Base-by-base conservation (phyloP, 495 filamentous ascomycete species). In the Neurospora sp. region DNA sequence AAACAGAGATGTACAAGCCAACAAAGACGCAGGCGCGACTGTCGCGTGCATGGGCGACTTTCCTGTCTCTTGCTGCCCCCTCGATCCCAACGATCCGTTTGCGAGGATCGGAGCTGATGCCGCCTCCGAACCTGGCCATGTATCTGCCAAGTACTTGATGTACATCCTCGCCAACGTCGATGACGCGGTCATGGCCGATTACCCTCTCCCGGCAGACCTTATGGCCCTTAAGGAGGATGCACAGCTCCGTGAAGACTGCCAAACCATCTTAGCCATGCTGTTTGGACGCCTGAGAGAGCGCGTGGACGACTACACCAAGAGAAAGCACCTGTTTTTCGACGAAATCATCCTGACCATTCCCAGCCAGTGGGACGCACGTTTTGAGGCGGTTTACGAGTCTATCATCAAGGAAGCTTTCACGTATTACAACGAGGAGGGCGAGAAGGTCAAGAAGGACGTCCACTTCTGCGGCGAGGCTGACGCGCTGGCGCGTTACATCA, bases 91-190 rank as follows among this genome's bases (percentile, higher is more conserved):
- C 10, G 22, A 65, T 37, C 38, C 38, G 10, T 68, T 72, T 35
- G 59, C n/a, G 1, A 70, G 2, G 8, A 27, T 72, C 8, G 71
- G 71, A 8, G 59, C 42, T 1, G 35, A 72, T 1, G 71, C 71
- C 3, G 16, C 18, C 22, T 22, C 38, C n/a, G 41, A 35, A 14
- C 71, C 71, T 31, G 39, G 61, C 31, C 42, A 72, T 8, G 16
- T 72, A 18, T 72, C 59, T 2, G 61, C 71, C 59, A 72, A 72
- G 27, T 72, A 72, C 20, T 16, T 72, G 22, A 72, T 72, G 71
- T 72, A 72, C 38, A 40, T 72, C 8, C 71, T 72, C 59, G 61
- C 71, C 59, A 37, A 72, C 12, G 38, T 38, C 16, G 39, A 69
- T 65, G 71, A 72, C 59, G 12, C 12, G 8, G 61, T 47, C 18